phyloP scores from a whole-genome alignment of 2,329 filamentous ascomycete genomes.

The Colletotrichum karsti region DNA sequence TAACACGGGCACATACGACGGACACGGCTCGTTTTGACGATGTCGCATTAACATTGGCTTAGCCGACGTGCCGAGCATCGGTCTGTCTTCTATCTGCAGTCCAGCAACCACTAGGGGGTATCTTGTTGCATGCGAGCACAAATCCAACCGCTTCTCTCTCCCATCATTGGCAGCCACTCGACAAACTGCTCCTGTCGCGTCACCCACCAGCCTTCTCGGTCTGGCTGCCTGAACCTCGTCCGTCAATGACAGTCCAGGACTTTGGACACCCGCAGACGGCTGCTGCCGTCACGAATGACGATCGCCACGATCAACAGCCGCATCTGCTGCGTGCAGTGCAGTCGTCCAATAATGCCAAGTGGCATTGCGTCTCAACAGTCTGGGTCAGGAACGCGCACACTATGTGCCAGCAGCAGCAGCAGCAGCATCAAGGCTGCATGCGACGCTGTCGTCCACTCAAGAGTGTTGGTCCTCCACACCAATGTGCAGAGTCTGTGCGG shows the following conservation, averaged over 20 bases:
- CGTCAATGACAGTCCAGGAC: not conserved
- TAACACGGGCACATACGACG: not conserved
- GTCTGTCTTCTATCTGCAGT: slow-evolving; percentile 5
- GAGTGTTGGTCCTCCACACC: slow-evolving; percentile 5
- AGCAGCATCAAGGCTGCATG: not conserved
- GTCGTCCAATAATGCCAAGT: slow-evolving; percentile 14
- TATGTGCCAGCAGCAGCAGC: not conserved
- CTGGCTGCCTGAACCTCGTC: slow-evolving; percentile 3
- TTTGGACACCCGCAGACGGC: slow-evolving; percentile 10
- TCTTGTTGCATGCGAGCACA: slow-evolving; percentile 26
- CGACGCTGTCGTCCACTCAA: not conserved
- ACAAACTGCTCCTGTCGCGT: slow-evolving; percentile 1
- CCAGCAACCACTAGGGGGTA: slow-evolving; percentile 18
- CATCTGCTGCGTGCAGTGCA: slow-evolving; percentile 4
- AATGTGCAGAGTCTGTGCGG: slow-evolving; percentile 16
- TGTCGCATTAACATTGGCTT: slow-evolving; percentile 19
- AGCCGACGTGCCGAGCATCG: slow-evolving; percentile 13
- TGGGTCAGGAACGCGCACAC: slow-evolving; percentile 19
- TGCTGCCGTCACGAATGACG: slow-evolving; percentile 18
- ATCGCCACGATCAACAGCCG: slow-evolving; percentile 24
- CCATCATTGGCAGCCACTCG: slow-evolving; percentile 15
- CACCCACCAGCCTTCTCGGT: not conserved
- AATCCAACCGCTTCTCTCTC: slow-evolving; percentile 1
- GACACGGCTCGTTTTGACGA: not conserved
- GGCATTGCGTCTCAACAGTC: not conserved